These are phyloP conservation scores for Coemansia furcata DNA, from an alignment of 192 early-diverging fungal species.

Conservation along the genomic window DNA sequence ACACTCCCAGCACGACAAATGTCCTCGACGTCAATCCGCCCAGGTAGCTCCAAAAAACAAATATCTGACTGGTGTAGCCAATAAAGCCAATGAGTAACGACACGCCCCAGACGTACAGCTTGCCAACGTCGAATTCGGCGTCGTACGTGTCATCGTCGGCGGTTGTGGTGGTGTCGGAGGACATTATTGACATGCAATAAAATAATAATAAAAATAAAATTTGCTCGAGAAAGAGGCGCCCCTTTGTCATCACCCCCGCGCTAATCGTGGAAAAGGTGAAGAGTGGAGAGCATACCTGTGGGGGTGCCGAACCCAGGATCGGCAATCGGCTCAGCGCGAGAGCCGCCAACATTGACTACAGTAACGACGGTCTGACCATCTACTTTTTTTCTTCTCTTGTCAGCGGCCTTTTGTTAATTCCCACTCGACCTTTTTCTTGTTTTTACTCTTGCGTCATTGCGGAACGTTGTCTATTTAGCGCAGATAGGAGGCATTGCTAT, in stretches of 20 bases:
- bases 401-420: not conserved
- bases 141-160: constrained; percentile 10
- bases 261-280: not conserved
- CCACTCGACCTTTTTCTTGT: not conserved
- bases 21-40: constrained; percentile 42
- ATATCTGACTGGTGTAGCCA: constrained; percentile 60
- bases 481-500: not conserved
- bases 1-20: constrained; percentile 60
- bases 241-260: not conserved
- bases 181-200: not conserved
- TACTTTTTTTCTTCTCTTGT: not conserved
- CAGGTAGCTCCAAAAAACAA: constrained; percentile 61
- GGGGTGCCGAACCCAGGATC: not conserved
- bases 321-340: not conserved
- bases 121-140: constrained; percentile 50
- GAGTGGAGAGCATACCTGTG: not conserved
- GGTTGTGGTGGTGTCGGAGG: not conserved
- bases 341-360: not conserved
- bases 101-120: constrained; percentile 57
- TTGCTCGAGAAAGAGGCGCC: not conserved
- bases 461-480: not conserved
- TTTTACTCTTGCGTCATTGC: not conserved
- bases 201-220: not conserved
- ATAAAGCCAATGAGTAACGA: constrained; percentile 60
- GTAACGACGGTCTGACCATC: too few species aligned